phyloP scores from a whole-genome alignment of 495 filamentous ascomycete genomes.

The Hamigera avellanea region DNA sequence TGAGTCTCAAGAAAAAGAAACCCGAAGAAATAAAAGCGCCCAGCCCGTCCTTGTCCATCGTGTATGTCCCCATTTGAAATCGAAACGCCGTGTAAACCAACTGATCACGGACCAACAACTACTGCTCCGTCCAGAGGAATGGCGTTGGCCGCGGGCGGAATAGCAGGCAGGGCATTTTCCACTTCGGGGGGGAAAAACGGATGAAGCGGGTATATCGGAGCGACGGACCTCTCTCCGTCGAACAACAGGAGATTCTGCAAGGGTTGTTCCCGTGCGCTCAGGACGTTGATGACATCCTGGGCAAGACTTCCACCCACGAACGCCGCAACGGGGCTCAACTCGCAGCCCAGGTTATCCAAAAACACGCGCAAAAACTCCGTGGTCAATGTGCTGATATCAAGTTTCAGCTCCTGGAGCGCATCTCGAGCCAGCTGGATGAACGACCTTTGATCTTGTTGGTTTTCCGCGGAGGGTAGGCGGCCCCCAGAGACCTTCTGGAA shows the following conservation, averaged over 20 bases:
- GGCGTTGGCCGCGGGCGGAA: constrained; percentile 20
- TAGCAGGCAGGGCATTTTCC: constrained; percentile 16
- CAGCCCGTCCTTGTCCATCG: no score
- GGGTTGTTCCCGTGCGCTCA: constrained; percentile 81
- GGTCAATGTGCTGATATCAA: constrained; percentile 64
- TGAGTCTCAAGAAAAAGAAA: no score
- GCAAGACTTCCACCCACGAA: constrained; percentile 83
- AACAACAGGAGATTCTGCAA: constrained; percentile 92
- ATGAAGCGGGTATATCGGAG: constrained; percentile 72
- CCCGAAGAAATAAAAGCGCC: no score
- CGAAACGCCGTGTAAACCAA: no score
- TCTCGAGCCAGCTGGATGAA: constrained; percentile 71
- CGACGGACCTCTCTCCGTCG: constrained; percentile 69
- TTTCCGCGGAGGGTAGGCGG: constrained; percentile 42
- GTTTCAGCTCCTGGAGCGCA: constrained; percentile 60
- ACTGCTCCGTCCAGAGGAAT: constrained; percentile 11
- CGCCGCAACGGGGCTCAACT: constrained; percentile 78
- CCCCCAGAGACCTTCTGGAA: constrained; percentile 46
- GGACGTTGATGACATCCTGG: constrained; percentile 94
- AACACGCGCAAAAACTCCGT: constrained; percentile 75
- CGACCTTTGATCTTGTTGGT: constrained; percentile 45
- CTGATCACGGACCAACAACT: neutral
- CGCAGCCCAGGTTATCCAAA: constrained; percentile 66
- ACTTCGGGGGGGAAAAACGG: constrained; percentile 44
- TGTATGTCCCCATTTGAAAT: no score